Evolutionary conservation across 148 eudicot genomes (phyloP).

Genomic region (Polygonum maritimum): DNA sequence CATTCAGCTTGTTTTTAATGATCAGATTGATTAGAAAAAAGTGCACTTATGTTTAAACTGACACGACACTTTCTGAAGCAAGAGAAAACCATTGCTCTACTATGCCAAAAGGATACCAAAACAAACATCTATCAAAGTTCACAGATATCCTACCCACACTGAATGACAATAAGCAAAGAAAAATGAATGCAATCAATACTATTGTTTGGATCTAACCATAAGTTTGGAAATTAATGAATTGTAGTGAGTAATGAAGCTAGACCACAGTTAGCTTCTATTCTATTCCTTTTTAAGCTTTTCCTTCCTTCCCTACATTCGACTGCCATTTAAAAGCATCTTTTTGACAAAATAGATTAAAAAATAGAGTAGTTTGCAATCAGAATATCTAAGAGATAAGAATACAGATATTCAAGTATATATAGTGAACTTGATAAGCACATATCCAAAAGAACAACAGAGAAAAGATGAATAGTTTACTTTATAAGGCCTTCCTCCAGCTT

Average conservation of each 20-base stretch:
- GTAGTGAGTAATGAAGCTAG: conserved; percentile 1
- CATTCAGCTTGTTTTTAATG: neutral
- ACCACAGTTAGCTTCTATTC: neutral
- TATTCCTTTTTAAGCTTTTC: neutral
- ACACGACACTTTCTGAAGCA: neutral
- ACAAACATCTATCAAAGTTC: neutral
- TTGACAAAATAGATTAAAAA: neutral
- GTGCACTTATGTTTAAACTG: neutral
- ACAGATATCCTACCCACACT: neutral
- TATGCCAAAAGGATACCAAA: neutral
- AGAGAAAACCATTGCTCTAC: neutral
- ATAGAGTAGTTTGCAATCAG: neutral
- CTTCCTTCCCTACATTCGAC: neutral
- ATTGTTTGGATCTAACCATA: neutral
- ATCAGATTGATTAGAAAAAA: neutral
- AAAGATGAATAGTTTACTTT: conserved; percentile 35
- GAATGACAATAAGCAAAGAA: neutral
- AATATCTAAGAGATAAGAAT: neutral
- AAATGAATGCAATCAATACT: neutral
- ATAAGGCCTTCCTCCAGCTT: conserved; percentile 73
- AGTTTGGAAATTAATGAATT: neutral
- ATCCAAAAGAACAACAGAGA: conserved; percentile 12
- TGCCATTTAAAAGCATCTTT: neutral
- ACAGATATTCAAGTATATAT: conserved; percentile 1
- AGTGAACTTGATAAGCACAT: conserved; percentile 11